Percentiles rank a stretch among this genome's conserved stretches.
phyloP scores from a whole-genome alignment of 2,329 filamentous ascomycete species.

The Xylariaceae sp. region DNA sequence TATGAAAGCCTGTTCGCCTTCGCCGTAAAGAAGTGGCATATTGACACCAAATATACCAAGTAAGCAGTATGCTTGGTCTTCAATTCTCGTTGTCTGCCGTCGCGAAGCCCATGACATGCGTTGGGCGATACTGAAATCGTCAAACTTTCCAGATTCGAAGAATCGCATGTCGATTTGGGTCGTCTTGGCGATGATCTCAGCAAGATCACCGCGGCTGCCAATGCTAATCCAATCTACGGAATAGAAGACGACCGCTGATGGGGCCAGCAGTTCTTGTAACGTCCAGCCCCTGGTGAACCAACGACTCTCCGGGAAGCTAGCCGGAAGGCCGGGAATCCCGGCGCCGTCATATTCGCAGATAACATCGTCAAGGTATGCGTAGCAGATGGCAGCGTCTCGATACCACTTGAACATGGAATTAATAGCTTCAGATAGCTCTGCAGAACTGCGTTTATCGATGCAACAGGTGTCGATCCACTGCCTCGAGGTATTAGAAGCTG shows the following conservation, averaged over 20 bases:
- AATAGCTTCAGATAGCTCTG: slow-evolving; percentile 6
- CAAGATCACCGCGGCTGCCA: neutral
- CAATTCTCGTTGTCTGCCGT: slow-evolving; percentile 5
- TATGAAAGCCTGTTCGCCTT: slow-evolving; percentile 1
- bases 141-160: neutral
- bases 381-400: slow-evolving; percentile 6
- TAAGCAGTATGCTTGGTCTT: slow-evolving; percentile 10
- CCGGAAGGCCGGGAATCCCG: neutral
- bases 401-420: slow-evolving; percentile 10
- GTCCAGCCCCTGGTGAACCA: slow-evolving; percentile 10
- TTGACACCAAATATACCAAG: slow-evolving; percentile 9
- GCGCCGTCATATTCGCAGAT: neutral
- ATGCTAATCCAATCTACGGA: slow-evolving; percentile 1
- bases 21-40: slow-evolving; percentile 8
- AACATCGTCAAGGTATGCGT: slow-evolving; percentile 8
- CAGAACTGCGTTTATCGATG: slow-evolving; percentile 10
- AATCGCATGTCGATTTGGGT: slow-evolving; percentile 2
- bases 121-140: slow-evolving; percentile 11
- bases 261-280: slow-evolving; percentile 7
- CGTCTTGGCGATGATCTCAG: neutral
- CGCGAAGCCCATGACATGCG: slow-evolving; percentile 10
- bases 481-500: neutral
- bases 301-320: neutral
- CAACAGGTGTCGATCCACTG: slow-evolving; percentile 12
- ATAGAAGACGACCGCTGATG: slow-evolving; percentile 4